Evolutionary conservation across 202 grass and related monocot genomes (phyloP).

Genomic region (Carex arenaria): DNA sequence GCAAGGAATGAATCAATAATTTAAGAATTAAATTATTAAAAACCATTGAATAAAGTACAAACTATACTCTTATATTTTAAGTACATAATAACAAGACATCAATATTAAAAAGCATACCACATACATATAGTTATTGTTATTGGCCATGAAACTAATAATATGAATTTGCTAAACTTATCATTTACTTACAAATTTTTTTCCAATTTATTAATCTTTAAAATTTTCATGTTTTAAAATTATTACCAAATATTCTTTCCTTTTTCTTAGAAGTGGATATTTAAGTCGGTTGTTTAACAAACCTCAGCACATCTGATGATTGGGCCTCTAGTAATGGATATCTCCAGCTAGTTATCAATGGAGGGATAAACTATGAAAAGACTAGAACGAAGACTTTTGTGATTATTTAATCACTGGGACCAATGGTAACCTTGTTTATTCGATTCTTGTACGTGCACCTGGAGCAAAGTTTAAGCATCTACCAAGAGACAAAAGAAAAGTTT

Average conservation of each 20-base stretch:
- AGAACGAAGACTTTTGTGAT: constrained; percentile 17
- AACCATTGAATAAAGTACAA: no score
- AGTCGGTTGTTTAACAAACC: background rate
- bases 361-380: constrained; percentile 6
- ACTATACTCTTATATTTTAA: no score
- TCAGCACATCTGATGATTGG: background rate
- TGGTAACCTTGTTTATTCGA: background rate
- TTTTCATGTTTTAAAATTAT: background rate
- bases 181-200: background rate
- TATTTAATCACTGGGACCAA: background rate
- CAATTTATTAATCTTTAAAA: background rate
- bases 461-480: background rate
- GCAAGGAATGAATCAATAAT: background rate
- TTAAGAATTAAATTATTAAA: background rate
- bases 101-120: background rate
- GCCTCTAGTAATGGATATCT: background rate
- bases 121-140: background rate
- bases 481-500: background rate
- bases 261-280: background rate
- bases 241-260: background rate
- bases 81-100: background rate
- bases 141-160: background rate
- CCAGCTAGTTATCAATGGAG: background rate
- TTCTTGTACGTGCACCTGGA: background rate
- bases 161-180: background rate